Percentiles rank a stretch among this genome's conserved stretches.
These are phyloP conservation scores for Fusarium virguliforme DNA, from an alignment of 2,329 filamentous ascomycete species.

Conservation along the genomic window DNA sequence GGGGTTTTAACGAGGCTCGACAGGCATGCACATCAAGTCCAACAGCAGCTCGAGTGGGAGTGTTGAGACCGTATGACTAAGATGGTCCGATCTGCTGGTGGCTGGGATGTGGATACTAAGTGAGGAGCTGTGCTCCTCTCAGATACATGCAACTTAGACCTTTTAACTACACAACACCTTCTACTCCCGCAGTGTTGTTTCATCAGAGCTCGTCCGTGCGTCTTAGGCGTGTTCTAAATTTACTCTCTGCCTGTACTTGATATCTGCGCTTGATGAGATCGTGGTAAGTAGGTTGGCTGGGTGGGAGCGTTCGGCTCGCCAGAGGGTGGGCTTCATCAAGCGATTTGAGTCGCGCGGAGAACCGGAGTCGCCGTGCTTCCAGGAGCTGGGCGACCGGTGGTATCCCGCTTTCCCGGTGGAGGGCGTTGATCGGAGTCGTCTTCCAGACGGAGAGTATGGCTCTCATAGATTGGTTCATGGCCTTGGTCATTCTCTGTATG, in stretches of 20 bases:
- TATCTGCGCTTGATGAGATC: constrained; percentile 26
- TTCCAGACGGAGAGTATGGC: background rate
- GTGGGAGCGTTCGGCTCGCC: constrained; percentile 15
- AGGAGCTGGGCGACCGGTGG: constrained; percentile 19
- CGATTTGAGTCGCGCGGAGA: constrained; percentile 8
- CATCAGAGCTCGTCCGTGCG: constrained; percentile 26
- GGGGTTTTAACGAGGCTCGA: too few relatives aligned
- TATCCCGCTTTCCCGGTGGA: constrained; percentile 23
- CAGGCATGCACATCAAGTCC: too few relatives aligned
- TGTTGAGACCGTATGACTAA: too few relatives aligned
- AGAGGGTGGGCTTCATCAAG: constrained; percentile 35
- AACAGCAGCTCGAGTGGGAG: too few relatives aligned
- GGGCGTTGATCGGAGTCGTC: constrained; percentile 19
- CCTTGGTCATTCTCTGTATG: constrained; percentile 23
- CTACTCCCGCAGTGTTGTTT: too few relatives aligned
- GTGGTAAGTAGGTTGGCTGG: background rate
- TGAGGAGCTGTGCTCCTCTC: too few relatives aligned
- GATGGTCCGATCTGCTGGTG: too few relatives aligned
- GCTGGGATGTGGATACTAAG: too few relatives aligned
- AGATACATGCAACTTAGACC: too few relatives aligned
- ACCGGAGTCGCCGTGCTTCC: constrained; percentile 19
- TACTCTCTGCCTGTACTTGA: background rate
- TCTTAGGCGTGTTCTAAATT: constrained; percentile 15
- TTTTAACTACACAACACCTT: too few relatives aligned
- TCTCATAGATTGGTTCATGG: background rate